Percentiles rank a stretch among this genome's conserved stretches.
Evolutionary conservation across 106 monocot genomes (phyloP).

Genomic region (Alisma plantagoaquatica): DNA sequence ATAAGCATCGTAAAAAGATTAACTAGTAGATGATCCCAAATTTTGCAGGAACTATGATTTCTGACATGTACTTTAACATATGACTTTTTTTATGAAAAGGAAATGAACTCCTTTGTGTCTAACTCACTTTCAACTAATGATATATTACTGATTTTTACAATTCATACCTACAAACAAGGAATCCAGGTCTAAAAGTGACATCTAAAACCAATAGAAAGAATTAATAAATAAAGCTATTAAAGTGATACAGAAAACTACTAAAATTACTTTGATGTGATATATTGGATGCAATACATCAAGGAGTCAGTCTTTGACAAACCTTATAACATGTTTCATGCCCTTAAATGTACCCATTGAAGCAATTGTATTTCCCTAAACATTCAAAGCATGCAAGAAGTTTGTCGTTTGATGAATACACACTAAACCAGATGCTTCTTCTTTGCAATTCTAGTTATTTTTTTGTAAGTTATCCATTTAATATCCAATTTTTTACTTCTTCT

Average conservation of each 20-base stretch:
- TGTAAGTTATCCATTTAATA: neutral
- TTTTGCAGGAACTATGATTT: no score
- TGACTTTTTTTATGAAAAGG: no score
- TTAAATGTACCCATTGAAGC: conserved; percentile 97
- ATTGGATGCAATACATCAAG: conserved; percentile 88
- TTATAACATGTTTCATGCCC: conserved; percentile 89
- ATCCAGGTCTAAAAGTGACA: no score
- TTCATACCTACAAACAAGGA: no score
- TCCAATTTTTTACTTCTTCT: neutral
- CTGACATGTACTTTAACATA: no score
- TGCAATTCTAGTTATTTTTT: neutral
- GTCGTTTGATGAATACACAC: neutral
- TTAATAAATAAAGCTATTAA: no score
- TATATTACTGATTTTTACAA: no score
- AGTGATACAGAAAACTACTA: neutral
- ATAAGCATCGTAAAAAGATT: no score
- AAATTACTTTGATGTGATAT: conserved; percentile 82
- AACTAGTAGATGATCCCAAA: no score
- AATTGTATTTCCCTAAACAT: conserved; percentile 77
- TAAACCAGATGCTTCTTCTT: neutral
- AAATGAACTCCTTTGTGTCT: no score
- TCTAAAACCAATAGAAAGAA: no score
- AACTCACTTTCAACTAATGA: no score
- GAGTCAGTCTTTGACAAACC: conserved; percentile 93
- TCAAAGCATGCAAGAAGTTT: neutral